Percentiles rank a stretch among this genome's conserved stretches.
phyloP scores from a whole-genome alignment of 2,329 filamentous ascomycete genomes.

The Trichoderma brevicompactum region DNA sequence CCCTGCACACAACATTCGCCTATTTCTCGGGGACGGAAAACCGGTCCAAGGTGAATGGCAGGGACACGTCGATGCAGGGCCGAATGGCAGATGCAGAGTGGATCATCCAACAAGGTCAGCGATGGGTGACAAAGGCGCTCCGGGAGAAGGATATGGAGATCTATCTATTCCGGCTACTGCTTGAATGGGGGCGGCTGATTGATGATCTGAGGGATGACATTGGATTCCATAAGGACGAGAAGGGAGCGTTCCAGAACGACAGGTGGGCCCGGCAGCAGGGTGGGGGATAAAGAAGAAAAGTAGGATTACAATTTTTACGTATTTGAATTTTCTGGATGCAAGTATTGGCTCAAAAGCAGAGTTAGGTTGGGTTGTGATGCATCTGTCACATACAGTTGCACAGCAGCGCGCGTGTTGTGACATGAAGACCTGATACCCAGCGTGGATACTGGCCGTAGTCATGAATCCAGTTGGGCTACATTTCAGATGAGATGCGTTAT shows the following conservation, averaged over 20 bases:
- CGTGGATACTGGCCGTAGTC: conserved; percentile 8
- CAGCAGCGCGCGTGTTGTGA: conserved; percentile 3
- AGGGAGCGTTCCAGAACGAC: conserved; percentile 39
- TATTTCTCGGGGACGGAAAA: conserved; percentile 69
- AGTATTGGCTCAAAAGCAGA: background rate
- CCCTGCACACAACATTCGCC: conserved; percentile 71
- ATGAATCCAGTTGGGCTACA: conserved; percentile 17
- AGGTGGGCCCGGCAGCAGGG: conserved; percentile 37
- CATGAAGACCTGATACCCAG: conserved; percentile 13
- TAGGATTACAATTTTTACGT: conserved; percentile 8
- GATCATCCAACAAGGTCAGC: conserved; percentile 68
- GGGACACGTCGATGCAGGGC: conserved; percentile 52
- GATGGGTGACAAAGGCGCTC: conserved; percentile 67
- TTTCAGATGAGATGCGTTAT: conserved; percentile 17
- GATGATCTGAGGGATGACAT: conserved; percentile 62
- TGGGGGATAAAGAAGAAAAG: conserved; percentile 12
- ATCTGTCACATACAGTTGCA: conserved; percentile 19
- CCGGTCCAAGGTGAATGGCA: conserved; percentile 49
- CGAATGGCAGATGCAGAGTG: conserved; percentile 59
- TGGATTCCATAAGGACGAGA: conserved; percentile 41
- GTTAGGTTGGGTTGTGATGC: conserved; percentile 24
- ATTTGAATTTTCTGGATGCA: conserved; percentile 1
- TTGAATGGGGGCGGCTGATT: conserved; percentile 76
- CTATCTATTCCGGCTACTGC: conserved; percentile 75
- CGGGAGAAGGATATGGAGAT: conserved; percentile 77